Base-by-base conservation (phyloP, 148 eudicot genomes). In the Persicaria maculosa region DNA sequence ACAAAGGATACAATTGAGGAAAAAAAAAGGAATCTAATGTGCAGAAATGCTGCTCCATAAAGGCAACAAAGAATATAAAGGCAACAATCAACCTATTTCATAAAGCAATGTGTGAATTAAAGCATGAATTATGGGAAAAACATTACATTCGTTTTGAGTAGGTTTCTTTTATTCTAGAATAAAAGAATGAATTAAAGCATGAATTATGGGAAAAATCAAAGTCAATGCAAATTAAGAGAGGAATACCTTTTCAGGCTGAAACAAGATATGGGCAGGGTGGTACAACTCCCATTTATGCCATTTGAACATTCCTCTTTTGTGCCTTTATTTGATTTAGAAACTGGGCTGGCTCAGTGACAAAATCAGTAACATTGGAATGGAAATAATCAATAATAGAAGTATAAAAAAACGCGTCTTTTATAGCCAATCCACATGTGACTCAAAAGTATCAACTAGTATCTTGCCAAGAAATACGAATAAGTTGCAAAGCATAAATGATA, bases 171-270 rank as follows among this genome's bases (percentile, higher is more conserved):
- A 14, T 14, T 4, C n/a, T 17, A 52, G 57, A 4, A 58, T 58
- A 11, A 58, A 58, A 58, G 64, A 20, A 10, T 58, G 20, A 57
- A 17, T 57, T 17, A 19, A 57, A 57, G 31, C 9, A 57, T 52
- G 50, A 61, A 57, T 48, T 50, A 72, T 17, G 19, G 7, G 67
- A 52, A 75, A 31, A n/a, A 50, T 59, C n/a, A 20, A 68, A 16
- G 17, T 17, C 73, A 75, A 44, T 4, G 4, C 11, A 40, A 20
- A 20, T 4, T 50, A 46, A 57, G 47, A 59, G 11, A 16, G 54
- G n/a, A 81, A 64, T 72, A 91, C 98, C 98, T 92, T 85, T 92
- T 94, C 97, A 95, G 79, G 97, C 98, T 79, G 98, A 95, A 75
- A 95, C 98, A 84, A 95, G 93, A 79, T 92, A 78, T 73, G 0